Percentiles rank a stretch among this genome's conserved stretches.
These are phyloP conservation scores for Paralagenidium karlingii DNA, from an alignment of 352 stramenopile genomes.

Conservation along the genomic window DNA sequence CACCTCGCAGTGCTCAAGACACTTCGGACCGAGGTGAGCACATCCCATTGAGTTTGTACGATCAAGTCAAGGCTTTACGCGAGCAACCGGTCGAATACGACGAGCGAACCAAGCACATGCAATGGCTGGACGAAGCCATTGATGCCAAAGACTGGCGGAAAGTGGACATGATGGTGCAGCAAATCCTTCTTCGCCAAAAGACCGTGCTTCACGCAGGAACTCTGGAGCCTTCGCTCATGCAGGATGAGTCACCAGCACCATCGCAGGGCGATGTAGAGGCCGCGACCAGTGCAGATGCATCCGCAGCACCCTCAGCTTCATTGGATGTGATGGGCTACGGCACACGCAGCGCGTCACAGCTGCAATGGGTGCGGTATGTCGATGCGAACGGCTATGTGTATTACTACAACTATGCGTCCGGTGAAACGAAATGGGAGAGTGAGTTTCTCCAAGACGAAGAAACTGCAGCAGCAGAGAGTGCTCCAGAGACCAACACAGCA, in stretches of 20 bases:
- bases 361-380: background rate
- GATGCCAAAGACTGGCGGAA: conserved; percentile 43
- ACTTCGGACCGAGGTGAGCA: conserved; percentile 26
- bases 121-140: conserved; percentile 58
- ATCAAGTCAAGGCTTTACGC: conserved; percentile 34
- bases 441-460: background rate
- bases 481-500: background rate
- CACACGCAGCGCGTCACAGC: background rate
- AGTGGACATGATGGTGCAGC: conserved; percentile 49
- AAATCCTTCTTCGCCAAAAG: conserved; percentile 56
- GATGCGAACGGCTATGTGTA: conserved; percentile 4
- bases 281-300: conserved; percentile 16
- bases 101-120: conserved; percentile 41
- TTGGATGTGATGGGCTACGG: background rate
- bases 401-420: conserved; percentile 2
- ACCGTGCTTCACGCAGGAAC: too few relatives aligned
- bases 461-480: background rate
- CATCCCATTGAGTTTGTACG: conserved; percentile 42
- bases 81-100: conserved; percentile 33
- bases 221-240: too few relatives aligned
- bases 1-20: conserved; percentile 50
- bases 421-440: background rate
- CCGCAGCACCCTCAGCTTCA: conserved; percentile 4
- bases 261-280: too few relatives aligned
- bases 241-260: too few relatives aligned